Percentiles rank a stretch among this genome's conserved stretches.
These are phyloP conservation scores for Pleurotus sapidus DNA, from an alignment of 768 basidiomycete genomes.

Conservation along the genomic window DNA sequence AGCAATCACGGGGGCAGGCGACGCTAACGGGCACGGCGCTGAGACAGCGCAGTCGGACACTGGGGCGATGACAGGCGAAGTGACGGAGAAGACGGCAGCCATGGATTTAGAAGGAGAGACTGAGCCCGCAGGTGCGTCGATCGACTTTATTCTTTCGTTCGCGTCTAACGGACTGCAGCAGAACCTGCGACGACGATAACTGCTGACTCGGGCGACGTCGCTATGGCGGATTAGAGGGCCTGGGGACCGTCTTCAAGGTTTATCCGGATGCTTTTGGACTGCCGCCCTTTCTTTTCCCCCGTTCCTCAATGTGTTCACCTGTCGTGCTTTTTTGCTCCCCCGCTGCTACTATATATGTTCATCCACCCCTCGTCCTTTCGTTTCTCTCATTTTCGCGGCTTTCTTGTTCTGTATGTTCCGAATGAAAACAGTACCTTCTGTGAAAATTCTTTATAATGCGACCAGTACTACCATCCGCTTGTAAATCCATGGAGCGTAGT, in stretches of 20 bases:
- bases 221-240: background rate
- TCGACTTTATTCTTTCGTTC: background rate
- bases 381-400: too few relatives aligned
- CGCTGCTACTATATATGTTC: too few relatives aligned
- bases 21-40: background rate
- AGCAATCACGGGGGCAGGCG: background rate
- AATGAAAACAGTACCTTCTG: too few relatives aligned
- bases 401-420: too few relatives aligned
- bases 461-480: too few relatives aligned
- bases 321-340: too few relatives aligned
- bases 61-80: slow-evolving; percentile 16
- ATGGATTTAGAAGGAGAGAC: slow-evolving; percentile 31
- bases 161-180: background rate
- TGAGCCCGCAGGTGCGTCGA: background rate
- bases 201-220: background rate
- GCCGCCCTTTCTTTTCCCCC: background rate
- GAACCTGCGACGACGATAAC: background rate
- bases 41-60: slow-evolving; percentile 14
- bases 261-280: background rate
- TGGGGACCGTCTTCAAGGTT: background rate
- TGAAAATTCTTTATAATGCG: too few relatives aligned
- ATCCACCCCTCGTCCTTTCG: too few relatives aligned
- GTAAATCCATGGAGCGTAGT: too few relatives aligned
- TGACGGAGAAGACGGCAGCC: slow-evolving; percentile 24
- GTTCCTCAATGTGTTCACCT: background rate